Percentiles rank a stretch among this genome's conserved stretches.
phyloP scores from a whole-genome alignment of 1,139 yeast genomes.

The Pichia sp. region DNA sequence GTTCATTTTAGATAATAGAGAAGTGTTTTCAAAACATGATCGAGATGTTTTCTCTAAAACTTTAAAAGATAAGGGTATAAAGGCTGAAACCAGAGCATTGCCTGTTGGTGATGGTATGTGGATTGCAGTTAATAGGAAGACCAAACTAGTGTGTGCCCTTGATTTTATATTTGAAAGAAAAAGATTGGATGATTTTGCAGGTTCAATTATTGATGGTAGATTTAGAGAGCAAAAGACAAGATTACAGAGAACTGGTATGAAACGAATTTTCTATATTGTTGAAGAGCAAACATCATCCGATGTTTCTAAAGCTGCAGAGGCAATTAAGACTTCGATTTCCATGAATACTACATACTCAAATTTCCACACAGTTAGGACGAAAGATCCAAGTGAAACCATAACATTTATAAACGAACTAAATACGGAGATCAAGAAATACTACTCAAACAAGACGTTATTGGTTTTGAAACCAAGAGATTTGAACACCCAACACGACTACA shows the following conservation, averaged over 20 bases:
- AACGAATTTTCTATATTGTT: conserved; percentile 67
- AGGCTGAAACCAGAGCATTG: conserved; percentile 50
- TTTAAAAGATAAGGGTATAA: conserved; percentile 44
- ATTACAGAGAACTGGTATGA: conserved; percentile 59
- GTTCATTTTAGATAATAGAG: conserved; percentile 75
- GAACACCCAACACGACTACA: conserved; percentile 48
- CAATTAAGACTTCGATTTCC: conserved; percentile 73
- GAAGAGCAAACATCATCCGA: conserved; percentile 61
- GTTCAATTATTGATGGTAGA: conserved; percentile 82
- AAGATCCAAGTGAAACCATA: conserved; percentile 69
- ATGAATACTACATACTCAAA: conserved; percentile 60
- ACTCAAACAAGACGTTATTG: conserved; percentile 33
- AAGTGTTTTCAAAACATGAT: conserved; percentile 55
- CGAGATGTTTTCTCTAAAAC: conserved; percentile 58
- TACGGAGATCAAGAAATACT: conserved; percentile 36
- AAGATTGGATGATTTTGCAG: conserved; percentile 75
- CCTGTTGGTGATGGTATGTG: conserved; percentile 86
- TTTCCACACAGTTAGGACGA: conserved; percentile 64
- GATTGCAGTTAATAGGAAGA: conserved; percentile 64
- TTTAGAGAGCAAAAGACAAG: conserved; percentile 81
- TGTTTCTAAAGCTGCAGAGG: conserved; percentile 45
- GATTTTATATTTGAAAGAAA: conserved; percentile 85
- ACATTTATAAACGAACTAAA: conserved; percentile 57
- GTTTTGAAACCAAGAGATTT: conserved; percentile 47
- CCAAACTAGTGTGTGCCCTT: conserved; percentile 60